A percentile compares a stretch with the other conserved stretches of the same genome.
Evolutionary conservation across 345 rosid genomes (phyloP).

Genomic region (Passiflora organensis): DNA sequence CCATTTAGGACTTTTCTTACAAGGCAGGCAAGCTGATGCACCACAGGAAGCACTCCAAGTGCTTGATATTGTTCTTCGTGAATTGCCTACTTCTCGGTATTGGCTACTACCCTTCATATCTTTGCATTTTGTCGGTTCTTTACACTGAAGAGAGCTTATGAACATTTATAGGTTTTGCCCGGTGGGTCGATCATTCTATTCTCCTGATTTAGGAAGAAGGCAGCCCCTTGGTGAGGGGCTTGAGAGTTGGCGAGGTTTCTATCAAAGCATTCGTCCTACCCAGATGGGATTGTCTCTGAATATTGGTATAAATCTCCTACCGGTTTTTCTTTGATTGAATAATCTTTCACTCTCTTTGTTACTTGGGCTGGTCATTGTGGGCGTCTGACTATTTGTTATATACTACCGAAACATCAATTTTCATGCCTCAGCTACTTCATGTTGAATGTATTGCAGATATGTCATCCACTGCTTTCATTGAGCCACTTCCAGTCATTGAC

Average conservation of each 20-base stretch:
- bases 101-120: no score
- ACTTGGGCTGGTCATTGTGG: no score
- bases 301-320: conserved; percentile 36
- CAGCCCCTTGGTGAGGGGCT: conserved; percentile 58
- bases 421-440: no score
- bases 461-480: conserved; percentile 70
- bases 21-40: neutral
- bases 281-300: conserved; percentile 80
- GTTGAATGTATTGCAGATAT: conserved; percentile 50
- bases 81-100: no score
- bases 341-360: neutral
- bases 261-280: conserved; percentile 62
- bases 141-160: no score
- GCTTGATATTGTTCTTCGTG: neutral
- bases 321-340: neutral
- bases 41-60: neutral
- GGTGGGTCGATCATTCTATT: conserved; percentile 65
- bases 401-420: no score
- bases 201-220: conserved; percentile 17
- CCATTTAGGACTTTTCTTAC: neutral
- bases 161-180: no score
- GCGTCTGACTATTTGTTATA: neutral
- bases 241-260: conserved; percentile 63
- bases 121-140: no score
- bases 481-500: conserved; percentile 47